Base-by-base conservation (phyloP, 179 eudicot species). In the Silene coronaria region DNA sequence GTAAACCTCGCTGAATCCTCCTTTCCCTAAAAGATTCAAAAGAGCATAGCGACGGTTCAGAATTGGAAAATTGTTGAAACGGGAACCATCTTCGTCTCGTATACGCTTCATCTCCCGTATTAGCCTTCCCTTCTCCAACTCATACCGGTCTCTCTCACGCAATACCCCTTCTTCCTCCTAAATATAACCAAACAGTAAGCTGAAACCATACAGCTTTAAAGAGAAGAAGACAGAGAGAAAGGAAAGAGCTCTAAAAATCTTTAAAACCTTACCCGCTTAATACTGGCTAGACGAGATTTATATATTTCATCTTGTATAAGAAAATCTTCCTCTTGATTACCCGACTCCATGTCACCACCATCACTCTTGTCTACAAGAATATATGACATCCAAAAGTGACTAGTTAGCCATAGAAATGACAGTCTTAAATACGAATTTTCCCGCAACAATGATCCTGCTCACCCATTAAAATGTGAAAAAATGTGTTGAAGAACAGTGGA, bases 31-130 rank as follows among this genome's bases (percentile, higher is more conserved):
- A 78, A 95, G 99, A 84, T 95, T 95, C 76, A 95, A 70, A 74
- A 95, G 97, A 36, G 97, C 99, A 84, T 95, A 95, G 71, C 99
- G 91, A 62, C 90, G 91, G 77, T 88, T 95, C 74, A 95, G 71
- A 67, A 95, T 89, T 65, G 88, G 99, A 77, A 87, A 95, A 84
- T 86, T 89, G 80, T 95, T 95, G 76, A 92, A 95, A 32, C 97
- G 95, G 23, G 99, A 95, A 80, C 97, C 97, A 83, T 95, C 99
- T 80, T 95, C 99, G 82, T 95, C 99, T 45, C 99, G 77, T 73
- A 95, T 88, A 64, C 99, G 99, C 87, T 95, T 95, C 97, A 95
- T 95, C 84, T 95, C 99, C 71, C 99, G 99, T 80, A 95, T 95
- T 68, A 92, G 97, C 82, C 90, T 87, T 77, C 96, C 97, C 86